Base-by-base conservation (phyloP, 2,329 filamentous ascomycete genomes). In the Penicillium sp. region DNA sequence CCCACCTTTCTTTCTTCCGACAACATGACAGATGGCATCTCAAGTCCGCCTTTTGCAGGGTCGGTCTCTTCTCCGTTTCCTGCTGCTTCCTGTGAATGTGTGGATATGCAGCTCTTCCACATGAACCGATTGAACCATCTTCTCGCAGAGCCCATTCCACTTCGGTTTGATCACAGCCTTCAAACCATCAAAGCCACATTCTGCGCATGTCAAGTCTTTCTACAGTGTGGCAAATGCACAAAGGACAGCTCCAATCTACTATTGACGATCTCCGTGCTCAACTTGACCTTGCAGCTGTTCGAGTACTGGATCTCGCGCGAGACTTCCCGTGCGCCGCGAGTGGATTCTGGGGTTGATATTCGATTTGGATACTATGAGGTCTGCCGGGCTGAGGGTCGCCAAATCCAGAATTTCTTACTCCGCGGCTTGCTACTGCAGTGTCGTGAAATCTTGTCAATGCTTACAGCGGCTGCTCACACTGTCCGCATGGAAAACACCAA, bases 361-460 rank as follows among this genome's bases (percentile, higher is more conserved):
- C 45, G 49, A 12, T 62, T 60, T 32, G 60, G 60, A 18, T 52
- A 58, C 39, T 62, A 62, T 39, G 57, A 60, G 35, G 41, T 57
- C 23, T 43, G 44, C 12, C 45, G 48, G 1, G 53, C 58, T 9
- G 60, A 62, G 30, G 52, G 50, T 15, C 48, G 46, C 5, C 54
- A 51, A 17, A 52, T 62, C 13, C 52, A 55, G 13, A 50, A 48
- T 1, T 54, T 60, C 25, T 33, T 62, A 12, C 37, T 62, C 14
- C 51, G 52, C 1, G 47, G 56, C 0, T 45, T 59, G 1, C 45
- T 62, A 7, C 16, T 52, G 14, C 54, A 59, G 30, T 59, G 53
- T 14, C 48, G 51, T 31, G 56, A 57, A 27, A 42, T 55, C 7
- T 30, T 62, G 13, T 39, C 49, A 0, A 35, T 50, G 22, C 35